These are phyloP conservation scores for Acer negundo DNA, from an alignment of 345 rosid genomes.

Conservation along the genomic window DNA sequence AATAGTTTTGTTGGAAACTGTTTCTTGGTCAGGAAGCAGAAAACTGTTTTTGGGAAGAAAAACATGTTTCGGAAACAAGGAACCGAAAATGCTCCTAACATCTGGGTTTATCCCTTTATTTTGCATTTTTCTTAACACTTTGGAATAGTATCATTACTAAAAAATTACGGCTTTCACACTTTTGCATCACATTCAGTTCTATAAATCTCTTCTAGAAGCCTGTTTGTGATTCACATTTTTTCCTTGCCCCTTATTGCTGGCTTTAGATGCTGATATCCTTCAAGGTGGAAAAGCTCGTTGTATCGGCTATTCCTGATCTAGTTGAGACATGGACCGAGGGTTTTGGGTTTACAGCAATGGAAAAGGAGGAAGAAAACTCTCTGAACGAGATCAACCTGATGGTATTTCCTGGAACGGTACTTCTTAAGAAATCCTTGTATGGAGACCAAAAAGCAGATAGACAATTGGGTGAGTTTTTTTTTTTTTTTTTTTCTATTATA, in stretches of 20 bases:
- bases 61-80: too few species aligned
- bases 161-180: too few species aligned
- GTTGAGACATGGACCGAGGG: conserved; percentile 88
- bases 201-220: neutral
- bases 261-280: conserved; percentile 69
- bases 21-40: too few species aligned
- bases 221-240: neutral
- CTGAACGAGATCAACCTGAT: conserved; percentile 68
- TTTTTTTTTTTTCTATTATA: neutral
- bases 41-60: too few species aligned
- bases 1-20: too few species aligned
- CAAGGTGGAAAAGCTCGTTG: conserved; percentile 83
- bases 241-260: conserved; percentile 19
- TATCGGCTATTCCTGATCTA: conserved; percentile 82
- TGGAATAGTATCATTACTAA: neutral
- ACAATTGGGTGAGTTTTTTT: conserved; percentile 37
- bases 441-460: conserved; percentile 26
- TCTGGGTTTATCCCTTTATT: neutral
- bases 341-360: conserved; percentile 72
- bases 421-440: conserved; percentile 63
- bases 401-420: conserved; percentile 84
- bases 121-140: neutral
- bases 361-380: conserved; percentile 53
- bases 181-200: neutral
- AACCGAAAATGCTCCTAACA: neutral